phyloP scores from a whole-genome alignment of 805 yeast species.

The Trichomonascus vanleenenianus region DNA sequence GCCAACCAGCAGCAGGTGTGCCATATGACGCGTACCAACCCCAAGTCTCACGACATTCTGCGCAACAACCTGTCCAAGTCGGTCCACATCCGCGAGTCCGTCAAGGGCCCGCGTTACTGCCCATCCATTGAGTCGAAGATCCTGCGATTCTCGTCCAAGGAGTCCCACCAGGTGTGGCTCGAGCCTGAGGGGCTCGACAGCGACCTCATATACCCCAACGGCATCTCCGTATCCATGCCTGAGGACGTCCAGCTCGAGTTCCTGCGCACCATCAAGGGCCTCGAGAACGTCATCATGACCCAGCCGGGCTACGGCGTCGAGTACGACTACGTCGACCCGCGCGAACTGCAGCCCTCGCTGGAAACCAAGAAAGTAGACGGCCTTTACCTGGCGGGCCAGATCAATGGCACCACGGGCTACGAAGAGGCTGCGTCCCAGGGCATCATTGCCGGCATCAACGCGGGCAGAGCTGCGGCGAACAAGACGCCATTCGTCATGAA shows the following conservation, averaged over 20 bases:
- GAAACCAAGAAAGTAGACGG: conserved; percentile 79
- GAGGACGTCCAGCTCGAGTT: conserved; percentile 77
- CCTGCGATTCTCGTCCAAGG: conserved; percentile 68
- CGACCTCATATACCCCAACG: conserved; percentile 90
- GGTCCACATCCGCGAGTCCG: conserved; percentile 86
- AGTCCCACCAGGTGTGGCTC: conserved; percentile 79
- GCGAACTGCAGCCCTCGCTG: conserved; percentile 67
- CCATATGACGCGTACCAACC: conserved; percentile 72
- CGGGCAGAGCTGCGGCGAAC: conserved; percentile 51
- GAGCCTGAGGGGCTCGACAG: conserved; percentile 94
- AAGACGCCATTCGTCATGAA: conserved; percentile 43
- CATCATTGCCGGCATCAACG: conserved; percentile 89
- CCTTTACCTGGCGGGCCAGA: conserved; percentile 88
- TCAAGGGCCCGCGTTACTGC: conserved; percentile 94
- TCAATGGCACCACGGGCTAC: conserved; percentile 97
- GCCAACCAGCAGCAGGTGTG: conserved; percentile 55
- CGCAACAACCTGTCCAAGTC: conserved; percentile 68
- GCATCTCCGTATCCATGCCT: conserved; percentile 94
- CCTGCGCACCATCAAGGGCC: conserved; percentile 74
- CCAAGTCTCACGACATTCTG: conserved; percentile 62
- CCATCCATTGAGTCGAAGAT: conserved; percentile 93
- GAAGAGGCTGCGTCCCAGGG: conserved; percentile 99
- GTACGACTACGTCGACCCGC: conserved; percentile 92
- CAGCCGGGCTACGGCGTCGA: conserved; percentile 99
- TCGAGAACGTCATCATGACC: conserved; percentile 77